phyloP scores from a whole-genome alignment of 352 stramenopile species.

The Globisporangium megalacanthum region DNA sequence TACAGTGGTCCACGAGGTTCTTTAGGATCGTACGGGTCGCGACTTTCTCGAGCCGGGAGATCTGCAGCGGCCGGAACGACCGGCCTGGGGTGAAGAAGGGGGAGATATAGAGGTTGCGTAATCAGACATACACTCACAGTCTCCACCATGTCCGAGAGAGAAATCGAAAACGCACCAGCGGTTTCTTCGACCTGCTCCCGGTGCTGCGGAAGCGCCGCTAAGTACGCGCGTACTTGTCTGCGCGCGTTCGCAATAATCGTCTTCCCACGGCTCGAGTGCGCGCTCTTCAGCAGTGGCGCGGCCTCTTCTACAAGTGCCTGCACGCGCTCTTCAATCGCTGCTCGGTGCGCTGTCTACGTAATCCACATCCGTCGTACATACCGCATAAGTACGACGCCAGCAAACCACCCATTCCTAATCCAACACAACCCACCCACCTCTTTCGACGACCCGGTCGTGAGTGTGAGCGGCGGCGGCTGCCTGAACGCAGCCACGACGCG shows the following conservation, averaged over 20 bases:
- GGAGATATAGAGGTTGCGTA: background rate
- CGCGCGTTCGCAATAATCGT: constrained; percentile 31
- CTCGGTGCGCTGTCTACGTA: constrained; percentile 9
- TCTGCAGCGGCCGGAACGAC: constrained; percentile 18
- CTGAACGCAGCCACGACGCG: constrained; percentile 16
- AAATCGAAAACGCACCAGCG: background rate
- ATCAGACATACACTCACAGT: background rate
- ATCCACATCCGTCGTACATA: no score
- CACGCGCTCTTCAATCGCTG: constrained; percentile 28
- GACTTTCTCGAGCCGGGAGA: constrained; percentile 43
- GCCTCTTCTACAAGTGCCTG: constrained; percentile 34
- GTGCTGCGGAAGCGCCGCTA: constrained; percentile 22
- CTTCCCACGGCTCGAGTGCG: constrained; percentile 23
- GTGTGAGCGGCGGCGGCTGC: constrained; percentile 16
- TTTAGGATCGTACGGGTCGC: constrained; percentile 34
- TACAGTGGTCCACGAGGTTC: constrained; percentile 23
- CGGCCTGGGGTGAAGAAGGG: background rate
- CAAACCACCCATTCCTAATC: no score
- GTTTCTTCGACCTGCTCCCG: constrained; percentile 21
- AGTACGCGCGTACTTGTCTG: constrained; percentile 34
- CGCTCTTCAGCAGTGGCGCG: constrained; percentile 26
- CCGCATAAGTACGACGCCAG: no score
- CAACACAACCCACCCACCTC: no score
- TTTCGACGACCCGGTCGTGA: constrained; percentile 17
- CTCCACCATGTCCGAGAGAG: no score